phyloP scores from a whole-genome alignment of 192 early-diverging fungal species.

The Polychytrium aggregatum region DNA sequence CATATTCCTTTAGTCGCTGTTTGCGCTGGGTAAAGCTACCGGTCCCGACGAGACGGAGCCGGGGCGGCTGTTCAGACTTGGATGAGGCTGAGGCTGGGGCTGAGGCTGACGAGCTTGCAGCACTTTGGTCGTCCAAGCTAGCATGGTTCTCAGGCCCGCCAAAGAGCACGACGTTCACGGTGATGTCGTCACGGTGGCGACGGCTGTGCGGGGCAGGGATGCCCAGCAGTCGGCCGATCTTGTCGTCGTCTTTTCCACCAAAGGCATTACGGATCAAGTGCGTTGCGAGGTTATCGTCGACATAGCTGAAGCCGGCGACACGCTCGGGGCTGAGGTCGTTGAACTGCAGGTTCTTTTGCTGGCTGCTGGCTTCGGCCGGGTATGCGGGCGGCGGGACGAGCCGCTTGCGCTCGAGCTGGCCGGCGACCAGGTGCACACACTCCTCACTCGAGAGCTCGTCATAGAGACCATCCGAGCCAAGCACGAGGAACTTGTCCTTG shows the following conservation, averaged over 20 bases:
- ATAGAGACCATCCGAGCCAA: slow-evolving; percentile 38
- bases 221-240: slow-evolving; percentile 15
- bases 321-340: too few species aligned
- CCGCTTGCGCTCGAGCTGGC: slow-evolving; percentile 15
- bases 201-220: slow-evolving; percentile 32
- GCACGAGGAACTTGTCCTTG: slow-evolving; percentile 29
- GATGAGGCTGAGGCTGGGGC: too few species aligned
- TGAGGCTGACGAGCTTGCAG: too few species aligned
- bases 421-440: slow-evolving; percentile 18
- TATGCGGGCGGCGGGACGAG: slow-evolving; percentile 8
- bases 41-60: too few species aligned
- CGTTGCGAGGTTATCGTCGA: slow-evolving; percentile 35
- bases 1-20: too few species aligned
- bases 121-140: too few species aligned
- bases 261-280: slow-evolving; percentile 34
- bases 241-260: slow-evolving; percentile 14
- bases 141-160: too few species aligned
- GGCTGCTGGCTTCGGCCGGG: background rate
- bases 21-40: too few species aligned
- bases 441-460: slow-evolving; percentile 25
- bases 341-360: slow-evolving; percentile 1
- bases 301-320: too few species aligned
- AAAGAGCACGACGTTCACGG: slow-evolving; percentile 36
- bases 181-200: slow-evolving; percentile 38
- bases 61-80: too few species aligned